Percentiles rank a stretch among this genome's conserved stretches.
Conservation (phyloP, 345 rosid species). For the Dipteronia dyeriana region DNA sequence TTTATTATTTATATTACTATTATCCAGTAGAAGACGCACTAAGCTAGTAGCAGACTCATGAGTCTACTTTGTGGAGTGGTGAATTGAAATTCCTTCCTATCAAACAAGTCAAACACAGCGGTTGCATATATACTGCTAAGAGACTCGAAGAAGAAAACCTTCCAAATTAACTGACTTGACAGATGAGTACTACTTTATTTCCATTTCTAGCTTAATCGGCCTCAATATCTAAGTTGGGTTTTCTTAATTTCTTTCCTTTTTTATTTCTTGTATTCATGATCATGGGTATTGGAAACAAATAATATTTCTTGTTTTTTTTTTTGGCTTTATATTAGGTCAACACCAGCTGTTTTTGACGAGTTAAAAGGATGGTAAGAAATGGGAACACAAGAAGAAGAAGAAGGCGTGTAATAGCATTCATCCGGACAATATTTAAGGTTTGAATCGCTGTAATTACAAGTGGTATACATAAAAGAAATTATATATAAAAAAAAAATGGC, state of each 20-base stretch:
- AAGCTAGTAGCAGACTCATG: too few relatives aligned
- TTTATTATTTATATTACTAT: background rate
- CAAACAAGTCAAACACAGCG: slow-evolving; percentile 7
- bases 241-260: background rate
- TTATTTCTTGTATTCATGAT: too few relatives aligned
- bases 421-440: too few relatives aligned
- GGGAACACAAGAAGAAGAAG: too few relatives aligned
- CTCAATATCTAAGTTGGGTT: background rate
- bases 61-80: background rate
- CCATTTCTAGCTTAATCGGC: background rate
- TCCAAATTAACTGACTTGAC: background rate
- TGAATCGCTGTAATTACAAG: too few relatives aligned
- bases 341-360: background rate
- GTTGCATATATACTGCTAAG: background rate
- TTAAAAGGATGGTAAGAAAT: too few relatives aligned
- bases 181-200: background rate
- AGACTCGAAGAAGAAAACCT: slow-evolving; percentile 12
- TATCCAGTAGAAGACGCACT: background rate
- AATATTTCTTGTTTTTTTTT: background rate
- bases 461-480: too few relatives aligned
- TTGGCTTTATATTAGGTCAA: background rate
- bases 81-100: too few relatives aligned
- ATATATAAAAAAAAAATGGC: too few relatives aligned
- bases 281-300: too few relatives aligned
- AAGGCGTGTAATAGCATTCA: too few relatives aligned